These are phyloP conservation scores for Alnus rubra DNA, from an alignment of 306 rosid species.

Conservation along the genomic window DNA sequence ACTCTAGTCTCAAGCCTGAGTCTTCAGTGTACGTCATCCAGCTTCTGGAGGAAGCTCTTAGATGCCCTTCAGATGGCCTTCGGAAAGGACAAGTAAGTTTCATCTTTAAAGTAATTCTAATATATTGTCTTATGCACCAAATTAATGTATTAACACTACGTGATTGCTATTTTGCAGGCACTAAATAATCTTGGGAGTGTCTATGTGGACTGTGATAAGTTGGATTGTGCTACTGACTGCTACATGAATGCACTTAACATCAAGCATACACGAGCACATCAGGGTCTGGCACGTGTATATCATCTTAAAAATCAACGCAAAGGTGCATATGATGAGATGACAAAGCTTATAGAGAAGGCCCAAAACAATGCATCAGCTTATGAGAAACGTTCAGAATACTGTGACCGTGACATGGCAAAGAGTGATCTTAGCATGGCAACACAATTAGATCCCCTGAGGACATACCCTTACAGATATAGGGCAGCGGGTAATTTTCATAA, in stretches of 20 bases:
- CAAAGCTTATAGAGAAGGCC: conserved; percentile 87
- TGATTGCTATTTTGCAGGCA: conserved; percentile 54
- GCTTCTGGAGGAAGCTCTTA: conserved; percentile 83
- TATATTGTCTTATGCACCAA: conserved; percentile 22
- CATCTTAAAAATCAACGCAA: conserved; percentile 75
- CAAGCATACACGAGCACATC: conserved; percentile 94
- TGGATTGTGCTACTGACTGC: conserved; percentile 93
- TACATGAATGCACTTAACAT: conserved; percentile 84
- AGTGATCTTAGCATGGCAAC: conserved; percentile 80
- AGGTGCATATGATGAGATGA: conserved; percentile 95
- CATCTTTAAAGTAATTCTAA: conserved; percentile 5
- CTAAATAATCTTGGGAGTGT: conserved; percentile 87
- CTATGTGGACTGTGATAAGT: conserved; percentile 76
- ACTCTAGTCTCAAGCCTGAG: conserved; percentile 67
- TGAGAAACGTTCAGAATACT: conserved; percentile 92
- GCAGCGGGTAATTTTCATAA: conserved; percentile 73
- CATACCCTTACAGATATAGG: conserved; percentile 92
- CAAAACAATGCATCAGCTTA: conserved; percentile 81
- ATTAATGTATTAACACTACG: conserved; percentile 21
- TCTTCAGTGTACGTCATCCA: conserved; percentile 66
- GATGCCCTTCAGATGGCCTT: conserved; percentile 94
- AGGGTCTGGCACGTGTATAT: conserved; percentile 89
- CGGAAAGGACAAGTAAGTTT: conserved; percentile 86
- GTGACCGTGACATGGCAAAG: conserved; percentile 96
- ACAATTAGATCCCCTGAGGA: conserved; percentile 80